Evolutionary conservation across 2,329 filamentous ascomycete genomes (phyloP).

Genomic region (Coniochaeta sp.): DNA sequence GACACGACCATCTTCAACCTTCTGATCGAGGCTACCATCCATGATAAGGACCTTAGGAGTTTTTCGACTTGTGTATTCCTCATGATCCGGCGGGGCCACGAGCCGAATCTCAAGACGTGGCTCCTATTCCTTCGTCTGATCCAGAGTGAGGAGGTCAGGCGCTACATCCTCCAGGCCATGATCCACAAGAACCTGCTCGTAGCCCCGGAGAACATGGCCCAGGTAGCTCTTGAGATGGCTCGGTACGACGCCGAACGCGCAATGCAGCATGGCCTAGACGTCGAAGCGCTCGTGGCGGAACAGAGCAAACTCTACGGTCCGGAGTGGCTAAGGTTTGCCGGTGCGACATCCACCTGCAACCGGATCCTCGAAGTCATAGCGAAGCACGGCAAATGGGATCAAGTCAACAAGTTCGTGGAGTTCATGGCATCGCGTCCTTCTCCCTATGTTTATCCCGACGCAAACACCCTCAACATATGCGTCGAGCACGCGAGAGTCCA

Average conservation of each 20-base stretch:
- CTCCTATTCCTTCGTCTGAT: conserved; percentile 42
- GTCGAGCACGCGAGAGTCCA: conserved; percentile 19
- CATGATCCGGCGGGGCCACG: conserved; percentile 31
- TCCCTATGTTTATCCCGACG: conserved; percentile 15
- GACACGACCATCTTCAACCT: conserved; percentile 41
- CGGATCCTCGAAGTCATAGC: conserved; percentile 34
- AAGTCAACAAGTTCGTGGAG: conserved; percentile 22
- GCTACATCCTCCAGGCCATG: conserved; percentile 39
- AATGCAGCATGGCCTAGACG: conserved; percentile 23
- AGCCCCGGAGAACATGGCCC: conserved; percentile 23
- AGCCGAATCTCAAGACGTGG: conserved; percentile 39
- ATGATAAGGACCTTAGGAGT: conserved; percentile 30
- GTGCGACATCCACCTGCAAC: conserved; percentile 21
- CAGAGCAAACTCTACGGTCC: conserved; percentile 36
- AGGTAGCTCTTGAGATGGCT: conserved; percentile 34
- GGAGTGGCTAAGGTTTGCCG: conserved; percentile 29
- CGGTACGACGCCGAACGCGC: conserved; percentile 33
- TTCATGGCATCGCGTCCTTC: conserved; percentile 12
- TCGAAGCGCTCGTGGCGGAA: conserved; percentile 28
- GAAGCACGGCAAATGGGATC: conserved; percentile 25
- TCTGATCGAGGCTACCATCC: conserved; percentile 31
- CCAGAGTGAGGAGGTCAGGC: conserved; percentile 47
- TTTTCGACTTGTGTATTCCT: conserved; percentile 31
- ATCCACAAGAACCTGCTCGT: conserved; percentile 33
- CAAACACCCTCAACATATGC: conserved; percentile 25